Percentiles rank a stretch among this genome's conserved stretches.
phyloP scores from a whole-genome alignment of 441 rosid genomes.

The Populus hybrid region DNA sequence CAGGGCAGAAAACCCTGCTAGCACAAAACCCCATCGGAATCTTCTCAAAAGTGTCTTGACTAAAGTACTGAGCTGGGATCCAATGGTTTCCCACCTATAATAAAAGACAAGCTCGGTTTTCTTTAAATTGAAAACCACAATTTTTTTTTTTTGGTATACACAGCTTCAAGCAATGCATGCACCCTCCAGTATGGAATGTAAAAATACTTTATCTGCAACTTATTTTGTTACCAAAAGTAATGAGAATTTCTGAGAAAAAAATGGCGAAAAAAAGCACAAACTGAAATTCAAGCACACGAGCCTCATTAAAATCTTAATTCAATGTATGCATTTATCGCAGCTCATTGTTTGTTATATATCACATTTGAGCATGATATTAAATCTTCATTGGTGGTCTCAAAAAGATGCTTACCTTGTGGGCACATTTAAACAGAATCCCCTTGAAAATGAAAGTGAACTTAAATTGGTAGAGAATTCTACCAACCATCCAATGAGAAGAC shows the following conservation, averaged over 20 bases:
- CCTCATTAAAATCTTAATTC: neutral
- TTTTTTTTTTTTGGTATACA: neutral
- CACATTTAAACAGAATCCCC: constrained; percentile 40
- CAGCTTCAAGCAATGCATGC: constrained; percentile 1
- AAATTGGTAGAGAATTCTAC: constrained; percentile 64
- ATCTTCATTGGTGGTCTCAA: neutral
- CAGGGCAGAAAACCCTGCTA: constrained; percentile 62
- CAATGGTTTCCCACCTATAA: constrained; percentile 50
- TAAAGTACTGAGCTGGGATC: constrained; percentile 51
- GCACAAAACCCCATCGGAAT: constrained; percentile 70
- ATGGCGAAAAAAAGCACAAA: neutral
- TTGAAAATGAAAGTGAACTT: constrained; percentile 52
- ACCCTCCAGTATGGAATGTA: constrained; percentile 2
- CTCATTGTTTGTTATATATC: neutral
- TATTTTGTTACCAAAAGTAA: neutral
- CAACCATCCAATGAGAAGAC: constrained; percentile 78
- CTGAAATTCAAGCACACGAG: neutral
- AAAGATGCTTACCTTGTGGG: constrained; percentile 39
- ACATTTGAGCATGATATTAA: neutral
- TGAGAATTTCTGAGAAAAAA: neutral
- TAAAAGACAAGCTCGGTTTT: constrained; percentile 9
- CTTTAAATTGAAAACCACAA: constrained; percentile 1
- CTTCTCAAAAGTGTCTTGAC: constrained; percentile 54
- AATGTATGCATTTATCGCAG: neutral
- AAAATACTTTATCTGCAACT: neutral